These are phyloP conservation scores for Fonsecaea erecta DNA, from an alignment of 2,329 filamentous ascomycete species.

Conservation along the genomic window DNA sequence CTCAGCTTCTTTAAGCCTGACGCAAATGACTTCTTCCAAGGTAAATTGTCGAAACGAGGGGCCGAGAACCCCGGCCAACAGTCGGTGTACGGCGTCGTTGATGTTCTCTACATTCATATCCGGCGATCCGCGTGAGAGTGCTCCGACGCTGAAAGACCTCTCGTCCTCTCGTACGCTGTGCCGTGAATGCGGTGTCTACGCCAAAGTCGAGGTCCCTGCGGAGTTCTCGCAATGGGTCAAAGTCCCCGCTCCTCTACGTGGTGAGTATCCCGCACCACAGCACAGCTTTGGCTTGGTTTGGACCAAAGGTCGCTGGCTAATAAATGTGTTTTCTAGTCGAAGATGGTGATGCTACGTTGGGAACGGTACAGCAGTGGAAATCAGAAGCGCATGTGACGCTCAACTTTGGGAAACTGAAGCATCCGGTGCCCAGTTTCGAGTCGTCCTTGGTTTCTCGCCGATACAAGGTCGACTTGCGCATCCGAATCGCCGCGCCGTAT, in stretches of 20 bases:
- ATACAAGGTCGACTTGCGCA: not conserved
- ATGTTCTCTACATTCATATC: not conserved
- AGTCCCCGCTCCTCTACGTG: not conserved
- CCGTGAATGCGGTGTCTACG: not conserved
- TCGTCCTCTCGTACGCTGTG: not conserved
- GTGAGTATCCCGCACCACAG: not conserved
- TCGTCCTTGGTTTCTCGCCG: not conserved
- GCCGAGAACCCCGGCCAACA: not conserved
- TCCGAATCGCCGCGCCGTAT: not conserved
- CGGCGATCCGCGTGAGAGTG: not conserved
- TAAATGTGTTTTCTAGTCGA: no score
- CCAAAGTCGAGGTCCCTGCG: not conserved
- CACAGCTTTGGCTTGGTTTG: no score
- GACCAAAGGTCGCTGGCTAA: no score
- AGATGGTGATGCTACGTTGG: no score
- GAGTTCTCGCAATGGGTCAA: not conserved
- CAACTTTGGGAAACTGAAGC: not conserved
- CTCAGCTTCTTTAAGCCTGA: not conserved
- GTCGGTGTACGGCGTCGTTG: not conserved
- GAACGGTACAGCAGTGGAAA: not conserved
- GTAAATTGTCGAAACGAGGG: not conserved
- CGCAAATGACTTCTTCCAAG: not conserved
- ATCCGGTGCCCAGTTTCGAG: not conserved
- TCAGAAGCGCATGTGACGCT: not conserved
- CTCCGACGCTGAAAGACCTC: not conserved